These are phyloP conservation scores for Cadophora sp. DNA, from an alignment of 2,329 filamentous ascomycete genomes.

Conservation along the genomic window DNA sequence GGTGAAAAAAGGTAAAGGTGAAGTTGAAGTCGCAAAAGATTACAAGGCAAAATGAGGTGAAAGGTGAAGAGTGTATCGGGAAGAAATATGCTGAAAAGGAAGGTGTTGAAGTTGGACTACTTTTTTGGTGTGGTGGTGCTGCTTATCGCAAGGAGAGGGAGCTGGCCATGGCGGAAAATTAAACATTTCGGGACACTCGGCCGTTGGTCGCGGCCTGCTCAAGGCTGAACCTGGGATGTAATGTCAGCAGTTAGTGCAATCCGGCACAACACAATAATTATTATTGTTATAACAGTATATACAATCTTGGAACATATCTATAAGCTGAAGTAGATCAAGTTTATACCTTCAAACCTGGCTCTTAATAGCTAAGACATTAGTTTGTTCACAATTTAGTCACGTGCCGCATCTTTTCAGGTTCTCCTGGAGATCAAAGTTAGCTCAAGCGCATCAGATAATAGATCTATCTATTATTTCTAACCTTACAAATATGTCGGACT, in stretches of 20 bases:
- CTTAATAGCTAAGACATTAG: too few species aligned
- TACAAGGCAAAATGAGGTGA: slow-evolving; percentile 16
- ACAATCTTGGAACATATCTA: neutral
- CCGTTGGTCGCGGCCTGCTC: neutral
- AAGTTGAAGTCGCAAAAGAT: neutral
- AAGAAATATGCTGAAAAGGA: slow-evolving; percentile 30
- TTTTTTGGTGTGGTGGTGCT: slow-evolving; percentile 15
- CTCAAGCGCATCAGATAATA: too few species aligned
- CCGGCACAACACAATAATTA: neutral
- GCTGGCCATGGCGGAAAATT: slow-evolving; percentile 16
- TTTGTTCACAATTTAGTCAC: too few species aligned
- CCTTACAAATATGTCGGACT: too few species aligned
- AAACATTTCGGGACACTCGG: slow-evolving; percentile 17
- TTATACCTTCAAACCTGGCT: too few species aligned
- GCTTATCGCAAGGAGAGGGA: slow-evolving; percentile 22
- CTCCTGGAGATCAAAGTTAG: too few species aligned
- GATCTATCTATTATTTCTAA: too few species aligned
- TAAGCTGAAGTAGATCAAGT: neutral
- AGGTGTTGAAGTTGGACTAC: slow-evolving; percentile 36
- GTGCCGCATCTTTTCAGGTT: too few species aligned
- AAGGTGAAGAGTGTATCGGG: slow-evolving; percentile 8
- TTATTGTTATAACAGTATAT: neutral
- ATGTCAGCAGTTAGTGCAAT: neutral
- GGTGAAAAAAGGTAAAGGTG: neutral
- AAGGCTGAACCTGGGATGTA: neutral